phyloP scores from a whole-genome alignment of 2,329 filamentous ascomycete genomes.

The Periconia sp. region DNA sequence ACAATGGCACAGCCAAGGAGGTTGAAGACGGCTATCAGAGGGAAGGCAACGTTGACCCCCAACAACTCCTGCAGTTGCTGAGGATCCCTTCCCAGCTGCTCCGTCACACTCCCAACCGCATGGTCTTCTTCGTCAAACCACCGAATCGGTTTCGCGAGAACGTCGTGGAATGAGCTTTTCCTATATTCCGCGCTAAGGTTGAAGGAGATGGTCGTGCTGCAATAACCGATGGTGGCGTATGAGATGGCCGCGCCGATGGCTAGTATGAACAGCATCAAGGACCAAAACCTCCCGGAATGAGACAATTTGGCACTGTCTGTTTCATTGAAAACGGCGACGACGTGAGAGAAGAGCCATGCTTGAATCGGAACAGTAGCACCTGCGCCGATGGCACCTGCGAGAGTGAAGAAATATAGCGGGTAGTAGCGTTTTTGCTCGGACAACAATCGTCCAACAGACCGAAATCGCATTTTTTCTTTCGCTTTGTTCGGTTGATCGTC shows the following conservation, averaged over 20 bases:
- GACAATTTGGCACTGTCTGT: not conserved
- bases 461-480: not conserved
- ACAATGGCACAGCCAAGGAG: slow-evolving; percentile 71
- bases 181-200: not conserved
- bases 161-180: slow-evolving; percentile 1
- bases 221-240: not conserved
- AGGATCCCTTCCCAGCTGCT: not conserved
- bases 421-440: not conserved
- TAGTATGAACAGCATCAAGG: not conserved
- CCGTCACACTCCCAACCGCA: not conserved
- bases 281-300: not conserved
- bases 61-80: slow-evolving; percentile 1
- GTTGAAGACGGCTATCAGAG: slow-evolving; percentile 49
- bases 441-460: not conserved
- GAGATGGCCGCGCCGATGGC: not conserved
- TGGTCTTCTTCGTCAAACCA: slow-evolving; percentile 1
- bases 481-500: not conserved
- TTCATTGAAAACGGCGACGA: not conserved
- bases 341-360: not conserved
- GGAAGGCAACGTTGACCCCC: slow-evolving; percentile 4
- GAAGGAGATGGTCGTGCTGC: not conserved
- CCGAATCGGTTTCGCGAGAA: not conserved
- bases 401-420: not conserved
- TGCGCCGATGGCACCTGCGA: not conserved
- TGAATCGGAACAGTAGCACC: not conserved